Percentiles rank a stretch among this genome's conserved stretches.
Evolutionary conservation across 495 filamentous ascomycete species (phyloP).

Genomic region (Clavariopsis aquatica): DNA sequence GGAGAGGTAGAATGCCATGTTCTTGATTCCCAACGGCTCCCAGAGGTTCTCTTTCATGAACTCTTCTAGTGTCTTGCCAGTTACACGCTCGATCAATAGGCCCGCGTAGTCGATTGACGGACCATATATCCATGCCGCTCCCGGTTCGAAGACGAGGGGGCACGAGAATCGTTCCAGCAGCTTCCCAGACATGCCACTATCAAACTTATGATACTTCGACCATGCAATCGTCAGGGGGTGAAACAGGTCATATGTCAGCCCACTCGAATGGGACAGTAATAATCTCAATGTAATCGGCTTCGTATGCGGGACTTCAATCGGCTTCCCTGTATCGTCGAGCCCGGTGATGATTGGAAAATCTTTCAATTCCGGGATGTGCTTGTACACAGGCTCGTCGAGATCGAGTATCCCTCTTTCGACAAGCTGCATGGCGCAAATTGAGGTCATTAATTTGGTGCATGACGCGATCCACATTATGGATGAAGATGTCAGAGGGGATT

Average conservation of each 20-base stretch:
- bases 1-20: constrained; percentile 49
- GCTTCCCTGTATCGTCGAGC: constrained; percentile 23
- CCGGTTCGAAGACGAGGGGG: constrained; percentile 46
- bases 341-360: constrained; percentile 38
- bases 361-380: constrained; percentile 38
- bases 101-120: constrained; percentile 40
- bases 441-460: constrained; percentile 38
- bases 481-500: constrained; percentile 12
- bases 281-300: constrained; percentile 35
- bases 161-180: neutral
- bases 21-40: constrained; percentile 48
- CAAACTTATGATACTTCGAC: neutral
- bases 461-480: constrained; percentile 35
- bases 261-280: constrained; percentile 18
- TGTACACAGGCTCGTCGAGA: constrained; percentile 21
- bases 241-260: constrained; percentile 20
- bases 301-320: constrained; percentile 18
- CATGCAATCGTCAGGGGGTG: constrained; percentile 7
- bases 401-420: constrained; percentile 30
- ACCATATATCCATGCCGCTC: constrained; percentile 40
- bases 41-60: constrained; percentile 53
- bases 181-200: neutral
- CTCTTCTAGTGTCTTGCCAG: constrained; percentile 42
- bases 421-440: constrained; percentile 32
- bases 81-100: constrained; percentile 20